phyloP scores from a whole-genome alignment of 2,329 filamentous ascomycete species.

The Fusarium nanum region DNA sequence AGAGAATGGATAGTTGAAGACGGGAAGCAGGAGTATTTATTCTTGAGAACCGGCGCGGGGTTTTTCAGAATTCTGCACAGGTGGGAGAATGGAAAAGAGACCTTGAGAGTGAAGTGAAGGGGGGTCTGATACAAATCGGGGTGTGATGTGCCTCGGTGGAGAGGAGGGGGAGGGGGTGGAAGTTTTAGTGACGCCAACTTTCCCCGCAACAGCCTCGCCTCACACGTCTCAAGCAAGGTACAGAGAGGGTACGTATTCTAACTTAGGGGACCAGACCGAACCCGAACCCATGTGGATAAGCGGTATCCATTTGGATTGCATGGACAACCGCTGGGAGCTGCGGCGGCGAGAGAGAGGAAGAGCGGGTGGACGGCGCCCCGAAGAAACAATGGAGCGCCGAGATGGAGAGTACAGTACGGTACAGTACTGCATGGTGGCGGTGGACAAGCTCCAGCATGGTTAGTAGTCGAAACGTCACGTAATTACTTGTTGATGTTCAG shows the following conservation, averaged over 20 bases:
- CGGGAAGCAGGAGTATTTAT: constrained; percentile 46
- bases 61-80: constrained; percentile 16
- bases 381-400: constrained; percentile 22
- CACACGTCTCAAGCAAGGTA: constrained; percentile 22
- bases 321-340: constrained; percentile 13
- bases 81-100: constrained; percentile 30
- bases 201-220: constrained; percentile 47
- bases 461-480: constrained; percentile 40
- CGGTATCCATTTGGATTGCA: constrained; percentile 14
- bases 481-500: constrained; percentile 19
- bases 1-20: constrained; percentile 28
- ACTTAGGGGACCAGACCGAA: constrained; percentile 2
- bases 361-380: constrained; percentile 13
- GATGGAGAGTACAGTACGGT: constrained; percentile 27
- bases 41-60: constrained; percentile 43
- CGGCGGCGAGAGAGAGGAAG: constrained; percentile 3
- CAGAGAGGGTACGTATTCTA: constrained; percentile 15
- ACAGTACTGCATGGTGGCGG: constrained; percentile 25
- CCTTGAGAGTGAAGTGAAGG: constrained; percentile 13
- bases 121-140: constrained; percentile 7
- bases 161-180: constrained; percentile 24
- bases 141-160: constrained; percentile 27
- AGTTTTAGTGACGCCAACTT: constrained; percentile 41
- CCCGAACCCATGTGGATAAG: constrained; percentile 1
- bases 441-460: constrained; percentile 20